Base-by-base conservation (phyloP, 2,329 filamentous ascomycete genomes). In the Cladobotryum mycophilum region DNA sequence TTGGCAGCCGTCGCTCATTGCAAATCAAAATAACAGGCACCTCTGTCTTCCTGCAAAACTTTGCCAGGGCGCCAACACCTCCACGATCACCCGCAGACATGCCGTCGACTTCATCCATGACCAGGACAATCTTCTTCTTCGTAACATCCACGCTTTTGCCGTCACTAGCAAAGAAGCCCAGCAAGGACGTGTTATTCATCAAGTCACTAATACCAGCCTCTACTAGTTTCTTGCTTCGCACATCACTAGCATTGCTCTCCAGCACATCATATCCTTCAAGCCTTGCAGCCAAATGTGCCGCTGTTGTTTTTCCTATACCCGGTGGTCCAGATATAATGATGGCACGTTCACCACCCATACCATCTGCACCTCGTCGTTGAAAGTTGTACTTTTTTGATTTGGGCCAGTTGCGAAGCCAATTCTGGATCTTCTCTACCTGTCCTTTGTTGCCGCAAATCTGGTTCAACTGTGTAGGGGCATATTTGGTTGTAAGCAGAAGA, bases 101-200 rank as follows among this genome's bases (percentile, higher is more conserved):
- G 47, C 93, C 93, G 62, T 99, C 93, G 4, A 99, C 93, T 70
- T 99, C 93, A 60, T 99, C 93, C 93, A 99, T 97, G 70, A 99
- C 89, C 45, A 99, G 74, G 5, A 96, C 89, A 34, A 97, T 83
- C 60, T 96, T 96, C 74, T 95, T 95, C 74, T 93, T 97, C 14
- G 77, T 76, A 4, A 75, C 70, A 41, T 96, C 86, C 3, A 96
- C 84, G 51, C 85, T 80, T 68, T 93, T 88, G 20, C 88, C 87
- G 50, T 91, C 88, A 2, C 83, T 84, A 6, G 90, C 84, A 67
- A 97, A 99, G 69, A 87, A 99, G 1, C 93, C 93, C 51, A 90
- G 79, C 12, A 99, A 75, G 18, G 92, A 97, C 0, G 86, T 97
- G 48, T 96, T 97, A 67, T 93, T 90, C 64, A 99, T 81, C 9